Conservation (phyloP, 768 basidiomycete species). For the Suillus spraguei region DNA sequence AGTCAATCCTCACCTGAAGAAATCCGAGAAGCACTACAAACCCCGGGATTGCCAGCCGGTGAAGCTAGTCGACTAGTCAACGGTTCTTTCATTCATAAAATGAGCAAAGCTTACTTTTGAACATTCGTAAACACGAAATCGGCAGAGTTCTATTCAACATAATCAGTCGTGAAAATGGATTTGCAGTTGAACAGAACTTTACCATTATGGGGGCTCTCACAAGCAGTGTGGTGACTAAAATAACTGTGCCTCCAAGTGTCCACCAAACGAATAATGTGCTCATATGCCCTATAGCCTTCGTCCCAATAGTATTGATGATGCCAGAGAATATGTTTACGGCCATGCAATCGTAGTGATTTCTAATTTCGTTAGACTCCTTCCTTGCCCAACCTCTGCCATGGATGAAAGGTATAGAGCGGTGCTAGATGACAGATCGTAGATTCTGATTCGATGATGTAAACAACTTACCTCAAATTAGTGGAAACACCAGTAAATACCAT, state of each 20-base stretch:
- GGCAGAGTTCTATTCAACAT: constrained; percentile 46
- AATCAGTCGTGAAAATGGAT: constrained; percentile 5
- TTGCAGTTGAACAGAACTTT: background rate
- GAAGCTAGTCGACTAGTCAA: constrained; percentile 37
- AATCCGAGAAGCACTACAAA: constrained; percentile 60
- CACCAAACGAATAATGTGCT: constrained; percentile 61
- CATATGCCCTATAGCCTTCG: constrained; percentile 57
- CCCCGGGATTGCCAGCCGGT: constrained; percentile 56
- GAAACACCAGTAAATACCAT: constrained; percentile 63
- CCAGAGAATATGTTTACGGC: constrained; percentile 57
- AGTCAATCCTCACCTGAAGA: constrained; percentile 37
- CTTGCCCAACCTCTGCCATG: constrained; percentile 49
- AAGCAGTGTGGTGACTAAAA: constrained; percentile 57
- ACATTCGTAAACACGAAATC: constrained; percentile 58
- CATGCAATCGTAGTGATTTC: constrained; percentile 58
- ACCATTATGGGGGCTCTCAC: constrained; percentile 59
- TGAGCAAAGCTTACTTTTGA: constrained; percentile 43
- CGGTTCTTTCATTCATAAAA: background rate
- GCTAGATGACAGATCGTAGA: constrained; percentile 26
- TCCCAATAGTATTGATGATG: constrained; percentile 56
- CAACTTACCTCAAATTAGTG: constrained; percentile 50
- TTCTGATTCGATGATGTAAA: background rate
- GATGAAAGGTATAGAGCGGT: constrained; percentile 59
- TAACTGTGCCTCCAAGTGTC: constrained; percentile 60
- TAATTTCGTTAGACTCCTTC: constrained; percentile 45